Conservation (phyloP, 805 yeast genomes). For the Saturnispora gosingensis region DNA sequence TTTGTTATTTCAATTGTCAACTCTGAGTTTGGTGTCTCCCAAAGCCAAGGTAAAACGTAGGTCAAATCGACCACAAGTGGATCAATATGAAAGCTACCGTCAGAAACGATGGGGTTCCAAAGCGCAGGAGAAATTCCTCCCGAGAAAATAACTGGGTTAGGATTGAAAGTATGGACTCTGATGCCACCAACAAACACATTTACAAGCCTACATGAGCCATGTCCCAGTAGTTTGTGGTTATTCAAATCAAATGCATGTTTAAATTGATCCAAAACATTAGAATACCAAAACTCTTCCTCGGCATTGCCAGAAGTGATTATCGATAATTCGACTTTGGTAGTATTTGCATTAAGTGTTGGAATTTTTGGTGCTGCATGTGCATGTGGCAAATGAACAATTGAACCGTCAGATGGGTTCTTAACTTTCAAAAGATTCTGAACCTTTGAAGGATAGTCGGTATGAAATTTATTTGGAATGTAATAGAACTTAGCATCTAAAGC, state of each 20-base stretch:
- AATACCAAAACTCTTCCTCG: conserved; percentile 79
- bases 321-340: conserved; percentile 50
- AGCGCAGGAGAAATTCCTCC: conserved; percentile 76
- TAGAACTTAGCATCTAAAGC: conserved; percentile 32
- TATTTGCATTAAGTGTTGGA: conserved; percentile 43
- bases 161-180: conserved; percentile 52
- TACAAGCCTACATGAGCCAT: conserved; percentile 64
- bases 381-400: conserved; percentile 38
- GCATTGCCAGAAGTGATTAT: conserved; percentile 67
- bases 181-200: conserved; percentile 52
- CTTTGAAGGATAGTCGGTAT: background rate
- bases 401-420: conserved; percentile 28
- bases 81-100: conserved; percentile 63
- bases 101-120: conserved; percentile 75
- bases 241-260: conserved; percentile 30
- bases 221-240: conserved; percentile 40
- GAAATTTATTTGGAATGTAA: background rate
- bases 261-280: conserved; percentile 44
- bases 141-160: conserved; percentile 67
- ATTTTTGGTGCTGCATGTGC: conserved; percentile 30
- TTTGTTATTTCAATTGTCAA: conserved; percentile 44
- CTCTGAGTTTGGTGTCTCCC: conserved; percentile 36
- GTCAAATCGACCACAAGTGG: conserved; percentile 65
- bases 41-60: conserved; percentile 57
- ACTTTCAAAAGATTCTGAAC: conserved; percentile 29